A percentile compares a stretch with the other conserved stretches of the same genome.
phyloP scores from a whole-genome alignment of 1,284 basidiomycete species.

The Amylostereum areolatum region DNA sequence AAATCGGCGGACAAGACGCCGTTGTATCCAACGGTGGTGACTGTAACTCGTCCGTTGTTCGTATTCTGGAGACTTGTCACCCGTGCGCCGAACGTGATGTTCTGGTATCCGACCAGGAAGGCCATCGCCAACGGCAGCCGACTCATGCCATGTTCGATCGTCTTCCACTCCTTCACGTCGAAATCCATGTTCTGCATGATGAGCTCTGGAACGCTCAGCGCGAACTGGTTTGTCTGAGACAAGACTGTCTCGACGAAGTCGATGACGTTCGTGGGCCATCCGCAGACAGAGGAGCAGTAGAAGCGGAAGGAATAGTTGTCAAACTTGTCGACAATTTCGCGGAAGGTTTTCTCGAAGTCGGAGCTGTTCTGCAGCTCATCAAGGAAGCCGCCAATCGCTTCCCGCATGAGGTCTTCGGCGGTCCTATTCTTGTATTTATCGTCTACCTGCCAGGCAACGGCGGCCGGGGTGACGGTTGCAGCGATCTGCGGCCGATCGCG shows the following conservation, averaged over 20 bases:
- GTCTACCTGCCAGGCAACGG: too few relatives aligned
- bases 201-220: slow-evolving; percentile 18
- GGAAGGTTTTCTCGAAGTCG: slow-evolving; percentile 15
- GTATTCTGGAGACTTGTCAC: slow-evolving; percentile 11
- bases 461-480: too few relatives aligned
- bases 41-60: slow-evolving; percentile 7
- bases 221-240: slow-evolving; percentile 19
- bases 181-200: slow-evolving; percentile 18
- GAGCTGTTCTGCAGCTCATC: slow-evolving; percentile 2
- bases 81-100: slow-evolving; percentile 16
- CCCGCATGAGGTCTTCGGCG: slow-evolving; percentile 12
- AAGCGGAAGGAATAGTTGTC: slow-evolving; percentile 16
- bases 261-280: slow-evolving; percentile 13
- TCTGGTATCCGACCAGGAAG: slow-evolving; percentile 12
- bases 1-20: slow-evolving; percentile 4
- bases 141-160: slow-evolving; percentile 16
- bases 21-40: slow-evolving; percentile 3
- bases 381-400: slow-evolving; percentile 12
- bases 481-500: too few relatives aligned
- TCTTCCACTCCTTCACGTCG: slow-evolving; percentile 15
- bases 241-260: slow-evolving; percentile 17
- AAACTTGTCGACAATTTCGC: slow-evolving; percentile 5
- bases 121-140: slow-evolving; percentile 16
- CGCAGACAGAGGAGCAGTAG: slow-evolving; percentile 9
- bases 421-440: slow-evolving; percentile 4